Evolutionary conservation across 441 rosid species (phyloP), one percentile per base, ranked within the genome.

Genomic region (Erysimum cheiri): DNA sequence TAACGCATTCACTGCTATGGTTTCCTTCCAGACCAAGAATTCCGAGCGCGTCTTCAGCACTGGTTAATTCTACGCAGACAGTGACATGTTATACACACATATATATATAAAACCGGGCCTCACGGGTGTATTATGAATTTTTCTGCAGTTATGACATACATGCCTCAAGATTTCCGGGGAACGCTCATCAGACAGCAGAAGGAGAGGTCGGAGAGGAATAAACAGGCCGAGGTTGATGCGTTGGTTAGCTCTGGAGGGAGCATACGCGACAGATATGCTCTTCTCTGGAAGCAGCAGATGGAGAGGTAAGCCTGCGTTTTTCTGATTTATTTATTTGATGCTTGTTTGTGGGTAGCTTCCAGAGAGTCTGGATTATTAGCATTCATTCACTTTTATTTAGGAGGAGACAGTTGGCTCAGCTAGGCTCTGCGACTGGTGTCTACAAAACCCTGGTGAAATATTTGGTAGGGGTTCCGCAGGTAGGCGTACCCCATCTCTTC

Each of bases 151-250:
- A 94, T 94, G 99, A 94, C 99, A 70, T 94, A 94, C 85, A 82
- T 94, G 96, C 99, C 99, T 81, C 99, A 92, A 87, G 99, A 94
- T 81, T 94, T 94, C 75, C 94, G 99, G 19, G 98, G 97, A 59
- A 85, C 91, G 24, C 81, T 94, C 55, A 88, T 94, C 70, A 82
- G 84, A 77, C 96, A 88, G 76, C 98, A 92, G 77, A 88, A 86
- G 78, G 99, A 94, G 73, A 81, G 99, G 39, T 94, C 99, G 14
- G 99, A 94, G 84, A 92, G 89, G 82, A 94, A 90, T 82, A 94
- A 87, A 88, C 96, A 90, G 82, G 97, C 96, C 37, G 97, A 86
- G 78, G 96, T 92, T 80, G 97, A 90, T 76, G 85, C 93, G 29
- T 78, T 94, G 79, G 71, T 86, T 67, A 87, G 58, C 76, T 88